Conservation (phyloP, 257 asterid species). For the Agastache rugosa region DNA sequence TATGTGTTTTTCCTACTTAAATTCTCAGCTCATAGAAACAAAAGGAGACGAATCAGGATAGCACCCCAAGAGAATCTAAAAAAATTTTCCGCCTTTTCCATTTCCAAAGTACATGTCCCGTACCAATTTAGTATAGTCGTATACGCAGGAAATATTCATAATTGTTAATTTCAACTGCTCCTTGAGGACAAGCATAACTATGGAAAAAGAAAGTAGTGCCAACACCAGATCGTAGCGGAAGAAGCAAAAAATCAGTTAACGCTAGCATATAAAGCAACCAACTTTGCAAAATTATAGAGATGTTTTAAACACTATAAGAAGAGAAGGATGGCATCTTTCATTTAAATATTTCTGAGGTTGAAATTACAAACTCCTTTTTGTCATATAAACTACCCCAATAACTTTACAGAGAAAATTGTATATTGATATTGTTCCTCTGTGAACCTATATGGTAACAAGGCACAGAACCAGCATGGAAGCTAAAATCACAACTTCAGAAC, state of each 20-base stretch:
- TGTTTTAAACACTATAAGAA: not conserved
- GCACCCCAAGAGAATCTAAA: not conserved
- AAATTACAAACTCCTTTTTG: not conserved
- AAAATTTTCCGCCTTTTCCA: not conserved
- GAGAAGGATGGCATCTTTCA: not conserved
- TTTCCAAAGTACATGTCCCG: not conserved
- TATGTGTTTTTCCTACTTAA: constrained; percentile 15
- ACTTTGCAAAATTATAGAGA: not conserved
- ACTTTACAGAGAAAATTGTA: not conserved
- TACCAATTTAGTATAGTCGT: constrained; percentile 10
- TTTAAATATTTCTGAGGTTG: not conserved
- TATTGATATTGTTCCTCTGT: not conserved
- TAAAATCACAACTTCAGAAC: not conserved
- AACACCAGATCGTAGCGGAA: not conserved
- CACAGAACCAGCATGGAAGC: not conserved
- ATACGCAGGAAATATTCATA: constrained; percentile 11
- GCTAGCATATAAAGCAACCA: constrained; percentile 7
- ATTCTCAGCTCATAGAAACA: not conserved
- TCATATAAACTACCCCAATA: constrained; percentile 4
- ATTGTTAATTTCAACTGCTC: not conserved
- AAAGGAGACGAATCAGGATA: not conserved
- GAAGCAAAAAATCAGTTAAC: not conserved
- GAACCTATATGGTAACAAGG: not conserved
- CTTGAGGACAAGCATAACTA: not conserved
- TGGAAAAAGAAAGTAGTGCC: constrained; percentile 15